phyloP scores from a whole-genome alignment of 1,139 yeast species.

The Diutina sp. region DNA sequence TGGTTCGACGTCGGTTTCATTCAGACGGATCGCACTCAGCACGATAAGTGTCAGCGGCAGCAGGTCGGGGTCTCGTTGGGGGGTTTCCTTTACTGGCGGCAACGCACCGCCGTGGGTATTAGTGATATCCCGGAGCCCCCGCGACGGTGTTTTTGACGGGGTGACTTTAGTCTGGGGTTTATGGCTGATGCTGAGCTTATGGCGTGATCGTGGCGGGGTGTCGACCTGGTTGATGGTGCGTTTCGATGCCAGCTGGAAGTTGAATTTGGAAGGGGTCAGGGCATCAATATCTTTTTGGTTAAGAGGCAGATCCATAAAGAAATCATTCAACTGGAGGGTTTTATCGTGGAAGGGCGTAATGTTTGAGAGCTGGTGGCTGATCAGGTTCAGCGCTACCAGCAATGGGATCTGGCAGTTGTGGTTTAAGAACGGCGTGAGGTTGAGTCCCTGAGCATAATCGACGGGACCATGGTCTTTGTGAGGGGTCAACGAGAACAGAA shows the following conservation, averaged over 20 bases:
- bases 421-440: constrained; percentile 31
- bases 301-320: constrained; percentile 34
- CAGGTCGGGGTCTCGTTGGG: background rate
- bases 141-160: constrained; percentile 9
- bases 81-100: background rate
- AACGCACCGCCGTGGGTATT: background rate
- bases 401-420: constrained; percentile 13
- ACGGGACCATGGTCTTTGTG: constrained; percentile 6
- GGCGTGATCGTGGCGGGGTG: constrained; percentile 30
- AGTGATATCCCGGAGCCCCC: constrained; percentile 4
- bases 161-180: background rate
- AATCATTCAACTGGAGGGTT: constrained; percentile 28
- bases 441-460: constrained; percentile 20
- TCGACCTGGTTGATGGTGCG: constrained; percentile 25
- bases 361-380: constrained; percentile 7
- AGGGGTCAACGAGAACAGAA: constrained; percentile 6
- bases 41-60: background rate
- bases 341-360: constrained; percentile 35
- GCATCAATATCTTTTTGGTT: constrained; percentile 16
- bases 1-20: constrained; percentile 8
- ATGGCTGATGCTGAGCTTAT: constrained; percentile 9
- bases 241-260: constrained; percentile 8
- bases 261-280: constrained; percentile 31
- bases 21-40: background rate
- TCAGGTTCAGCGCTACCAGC: constrained; percentile 9